Evolutionary conservation across 1,284 basidiomycete genomes (phyloP), one percentile per base, ranked within the genome.

Genomic region (Marasmius oreades): DNA sequence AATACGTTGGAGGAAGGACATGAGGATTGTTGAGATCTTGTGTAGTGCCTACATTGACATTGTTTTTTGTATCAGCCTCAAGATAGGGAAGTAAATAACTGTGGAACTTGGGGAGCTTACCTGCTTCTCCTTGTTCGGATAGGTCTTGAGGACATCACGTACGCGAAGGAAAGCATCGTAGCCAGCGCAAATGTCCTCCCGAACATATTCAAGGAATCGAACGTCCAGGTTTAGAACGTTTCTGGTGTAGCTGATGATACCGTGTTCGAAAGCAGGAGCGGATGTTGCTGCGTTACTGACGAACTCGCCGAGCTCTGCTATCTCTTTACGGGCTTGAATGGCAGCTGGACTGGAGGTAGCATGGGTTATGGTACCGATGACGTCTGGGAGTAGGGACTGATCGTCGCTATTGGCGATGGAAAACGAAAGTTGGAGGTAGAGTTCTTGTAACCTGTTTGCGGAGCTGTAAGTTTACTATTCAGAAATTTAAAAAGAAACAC

Each of bases 301-400:
- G 23, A 58, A 58, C 44, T 58, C 57, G 20, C 57, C 57, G 10
- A 58, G 50, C 34, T 58, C 57, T 3, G 57, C 57, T 20, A 58
- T 54, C 28, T 55, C 53, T 28, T 58, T 58, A n/a, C 54, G 43
- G 6, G 57, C 57, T 5, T 34, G 26, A 42, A 58, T 51, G 16
- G 57, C 57, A n/a, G 57, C 28, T 12, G 53, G 53, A 16, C 46
- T 51, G 23, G 57, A 58, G 20, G 47, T 58, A 5, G 57, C 57
- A n/a, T 58, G 54, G 42, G 57, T 58, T 8, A 58, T 34, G 16
- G 43, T 55, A 18, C 57, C 57, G 8, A 58, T 52, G 16, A 58
- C 47, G 44, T 58, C 57, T 11, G 57, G 57, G 18, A 58, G 48
- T n/a, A 47, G 53, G 11, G 54, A 55, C 7, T 51, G 48, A n/a